Evolutionary conservation across 495 filamentous ascomycete genomes (phyloP), one percentile per base, ranked within the genome.

Genomic region (Mycothermus thermophilus): DNA sequence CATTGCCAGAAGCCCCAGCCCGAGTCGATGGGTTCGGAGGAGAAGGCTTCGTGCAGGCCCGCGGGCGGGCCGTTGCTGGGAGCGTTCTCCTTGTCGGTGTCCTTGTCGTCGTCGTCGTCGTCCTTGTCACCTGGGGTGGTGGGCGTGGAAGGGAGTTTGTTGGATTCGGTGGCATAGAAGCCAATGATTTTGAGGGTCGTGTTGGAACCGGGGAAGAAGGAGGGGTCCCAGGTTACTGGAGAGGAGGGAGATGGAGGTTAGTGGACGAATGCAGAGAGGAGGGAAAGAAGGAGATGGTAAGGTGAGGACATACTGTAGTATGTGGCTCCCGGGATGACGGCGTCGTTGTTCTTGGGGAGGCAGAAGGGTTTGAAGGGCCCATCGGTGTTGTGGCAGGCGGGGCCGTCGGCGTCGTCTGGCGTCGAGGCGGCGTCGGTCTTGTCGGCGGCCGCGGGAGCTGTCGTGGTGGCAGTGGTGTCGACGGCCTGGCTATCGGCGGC

Each of bases 171-270:
- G 23, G 27, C 48, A 45, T 61, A 43, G 44, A 55, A 62, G 35
- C 56, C 62, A 16, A 56, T 42, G 20, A 63, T 29, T 6, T 50
- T 40, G 12, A 63, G 45, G 12, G 50, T 55, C 4, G 49, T 46
- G 40, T 60, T 60, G n/a, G 35, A 44, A n/a, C 27, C 31, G 12
- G 38, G 35, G 48, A 64, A 64, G 47, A 45, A 60, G n/a, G 45
- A 31, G 1, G 62, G 45, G 43, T 67, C 59, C 63, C 63, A 66
- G 12, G 55, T 61, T 17, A 66, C 63, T 67, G 26, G 20, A 5
- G 4, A 25, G 22, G 6, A 11, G 2, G n/a, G 15, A 15, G 19
- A 9, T 17, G 16, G 11, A n/a, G 18, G 29, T 37, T 33, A 31
- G 32, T 9, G 11, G 12, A 8, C 14, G 30, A 0, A 9, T 17